phyloP scores from a whole-genome alignment of 805 yeast species.

The Wickerhamomyces bisporus region DNA sequence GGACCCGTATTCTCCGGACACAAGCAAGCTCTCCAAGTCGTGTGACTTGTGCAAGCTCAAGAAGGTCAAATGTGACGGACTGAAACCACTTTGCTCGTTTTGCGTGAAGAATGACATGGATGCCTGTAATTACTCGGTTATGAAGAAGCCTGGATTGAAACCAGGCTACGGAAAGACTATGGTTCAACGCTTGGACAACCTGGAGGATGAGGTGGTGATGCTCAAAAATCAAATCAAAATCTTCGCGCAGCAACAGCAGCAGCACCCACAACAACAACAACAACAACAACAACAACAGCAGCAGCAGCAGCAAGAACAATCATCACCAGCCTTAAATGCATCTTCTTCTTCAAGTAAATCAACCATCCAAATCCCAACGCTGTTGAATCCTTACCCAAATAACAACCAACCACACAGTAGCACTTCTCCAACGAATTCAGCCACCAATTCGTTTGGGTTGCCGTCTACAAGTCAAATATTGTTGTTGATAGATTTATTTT shows the following conservation, averaged over 20 bases:
- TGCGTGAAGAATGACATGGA: conserved; percentile 11
- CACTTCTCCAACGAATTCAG: no score
- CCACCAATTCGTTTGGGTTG: conserved; percentile 5
- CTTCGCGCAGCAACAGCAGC: background rate
- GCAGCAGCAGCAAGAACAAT: background rate
- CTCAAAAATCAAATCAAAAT: conserved; percentile 6
- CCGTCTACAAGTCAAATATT: conserved; percentile 14
- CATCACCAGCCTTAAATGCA: conserved; percentile 1
- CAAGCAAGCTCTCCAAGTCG: conserved; percentile 15
- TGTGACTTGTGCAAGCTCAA: conserved; percentile 19
- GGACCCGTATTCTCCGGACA: background rate
- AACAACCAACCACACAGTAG: no score
- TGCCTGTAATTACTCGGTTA: conserved; percentile 13
- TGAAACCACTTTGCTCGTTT: conserved; percentile 15
- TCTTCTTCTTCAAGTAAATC: conserved; percentile 2
- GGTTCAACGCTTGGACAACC: conserved; percentile 15
- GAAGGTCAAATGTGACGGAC: conserved; percentile 21
- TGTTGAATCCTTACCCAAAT: conserved; percentile 12
- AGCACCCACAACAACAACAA: background rate
- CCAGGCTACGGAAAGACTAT: conserved; percentile 21
- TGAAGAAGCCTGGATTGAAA: conserved; percentile 21
- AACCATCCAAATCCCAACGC: conserved; percentile 14
- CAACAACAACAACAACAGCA: background rate
- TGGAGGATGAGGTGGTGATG: conserved; percentile 12
- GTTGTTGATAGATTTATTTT: conserved; percentile 17